Evolutionary conservation across 192 early-diverging fungal species (phyloP), one percentile per base, ranked within the genome.

Genomic region (Backusella tuberculispora): DNA sequence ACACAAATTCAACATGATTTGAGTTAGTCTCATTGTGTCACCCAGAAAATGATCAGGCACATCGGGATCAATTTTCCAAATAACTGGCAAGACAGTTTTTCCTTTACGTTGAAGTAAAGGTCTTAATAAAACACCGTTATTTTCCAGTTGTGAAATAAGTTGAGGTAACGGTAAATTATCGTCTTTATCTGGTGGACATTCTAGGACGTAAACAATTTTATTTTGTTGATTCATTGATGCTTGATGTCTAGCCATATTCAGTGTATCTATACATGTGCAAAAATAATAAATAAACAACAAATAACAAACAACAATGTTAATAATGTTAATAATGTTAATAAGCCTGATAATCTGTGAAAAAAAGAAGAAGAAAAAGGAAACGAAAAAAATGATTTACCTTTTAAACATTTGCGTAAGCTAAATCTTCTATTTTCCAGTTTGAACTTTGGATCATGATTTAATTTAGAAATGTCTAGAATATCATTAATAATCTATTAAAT

Each of bases 361-460:
- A 2, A 34, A 34, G 29, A 34, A 34, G 29, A 34, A 34, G 29
- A 34, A 34, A 64, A 56, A 6, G 14, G n/a, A 37, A n/a, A 21
- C 15, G n/a, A 9, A 24, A 34, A 66, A 14, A 40, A n/a, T 44
- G 44, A 21, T 37, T 41, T 81, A 84, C 85, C 85, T 86, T 86
- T 86, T 42, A 86, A 40, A 71, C 85, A 86, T 72, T 86, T 86
- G 63, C 81, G 79, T 42, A 86, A 41, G 71, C 83, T 84, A 56
- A 86, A 77, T 14, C 81, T 76, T 29, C 85, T 78, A 60, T 76
- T 79, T 38, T 86, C 85, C 8, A 86, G 74, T 67, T 83, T 70
- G 29, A 86, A 84, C n/a, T 86, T 84, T 10, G 84, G 83, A 78
- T 86, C 83, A 60, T 86, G 85, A 64, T 86, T 84, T 21, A 86